Conservation (phyloP, 2,329 filamentous ascomycete genomes). For the Aspergillus persii region DNA sequence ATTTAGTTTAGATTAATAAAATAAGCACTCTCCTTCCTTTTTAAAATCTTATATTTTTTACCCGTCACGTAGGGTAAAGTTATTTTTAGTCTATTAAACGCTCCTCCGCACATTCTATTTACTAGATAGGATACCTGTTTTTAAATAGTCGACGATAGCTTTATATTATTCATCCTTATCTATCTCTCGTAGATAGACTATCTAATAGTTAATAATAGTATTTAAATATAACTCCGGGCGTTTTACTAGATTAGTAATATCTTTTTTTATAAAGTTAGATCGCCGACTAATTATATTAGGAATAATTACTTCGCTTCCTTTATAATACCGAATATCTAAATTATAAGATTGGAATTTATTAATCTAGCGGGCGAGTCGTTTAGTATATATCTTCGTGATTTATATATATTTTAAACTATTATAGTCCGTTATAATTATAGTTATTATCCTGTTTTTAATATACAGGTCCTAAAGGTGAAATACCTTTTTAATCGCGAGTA, state of each 20-base stretch:
- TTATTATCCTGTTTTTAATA: neutral
- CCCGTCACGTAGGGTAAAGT: too few relatives aligned
- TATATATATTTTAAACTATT: neutral
- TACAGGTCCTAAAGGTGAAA: neutral
- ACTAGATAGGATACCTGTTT: too few relatives aligned
- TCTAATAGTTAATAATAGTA: too few relatives aligned
- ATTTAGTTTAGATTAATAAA: neutral
- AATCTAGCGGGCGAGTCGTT: neutral
- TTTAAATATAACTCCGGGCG: too few relatives aligned
- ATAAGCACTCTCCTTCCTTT: neutral
- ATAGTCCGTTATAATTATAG: neutral
- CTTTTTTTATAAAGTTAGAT: neutral
- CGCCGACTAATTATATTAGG: neutral
- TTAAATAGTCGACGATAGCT: too few relatives aligned
- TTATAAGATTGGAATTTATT: neutral
- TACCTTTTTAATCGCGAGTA: neutral
- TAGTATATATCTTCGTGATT: neutral
- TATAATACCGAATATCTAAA: neutral
- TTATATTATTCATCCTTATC: too few relatives aligned
- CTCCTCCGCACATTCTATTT: too few relatives aligned
- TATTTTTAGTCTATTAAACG: too few relatives aligned
- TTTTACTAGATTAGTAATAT: neutral
- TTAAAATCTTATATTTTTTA: neutral
- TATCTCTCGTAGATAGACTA: too few relatives aligned
- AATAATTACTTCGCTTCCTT: neutral